phyloP scores from a whole-genome alignment of 2,329 filamentous ascomycete genomes.

The Cladosporium halotolerans region DNA sequence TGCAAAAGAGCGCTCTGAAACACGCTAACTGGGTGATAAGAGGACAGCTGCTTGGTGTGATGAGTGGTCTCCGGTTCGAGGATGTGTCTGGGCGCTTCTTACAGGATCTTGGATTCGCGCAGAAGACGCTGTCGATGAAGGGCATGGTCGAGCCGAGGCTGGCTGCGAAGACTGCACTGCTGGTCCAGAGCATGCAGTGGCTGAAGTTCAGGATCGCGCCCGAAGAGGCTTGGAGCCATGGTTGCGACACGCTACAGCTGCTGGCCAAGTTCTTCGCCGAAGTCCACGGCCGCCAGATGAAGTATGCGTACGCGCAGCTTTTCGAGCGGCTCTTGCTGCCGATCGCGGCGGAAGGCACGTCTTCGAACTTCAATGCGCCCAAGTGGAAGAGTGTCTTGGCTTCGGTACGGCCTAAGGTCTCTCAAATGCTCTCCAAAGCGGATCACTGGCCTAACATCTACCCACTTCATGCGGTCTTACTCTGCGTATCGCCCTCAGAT shows the following conservation, averaged over 20 bases:
- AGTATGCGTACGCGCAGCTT: conserved; percentile 89
- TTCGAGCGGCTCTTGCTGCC: conserved; percentile 81
- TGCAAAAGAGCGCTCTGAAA: conserved; percentile 37
- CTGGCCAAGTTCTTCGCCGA: conserved; percentile 76
- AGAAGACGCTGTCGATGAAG: conserved; percentile 69
- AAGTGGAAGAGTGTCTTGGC: conserved; percentile 85
- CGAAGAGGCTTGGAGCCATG: conserved; percentile 71
- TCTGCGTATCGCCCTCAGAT: conserved; percentile 83
- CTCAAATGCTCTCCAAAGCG: conserved; percentile 82
- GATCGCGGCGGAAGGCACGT: conserved; percentile 70
- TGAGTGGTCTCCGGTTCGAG: conserved; percentile 87
- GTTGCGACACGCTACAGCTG: conserved; percentile 80
- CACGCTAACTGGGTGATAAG: conserved; percentile 96
- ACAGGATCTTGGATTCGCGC: conserved; percentile 68
- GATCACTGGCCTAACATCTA: conserved; percentile 88
- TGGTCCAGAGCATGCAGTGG: conserved; percentile 88
- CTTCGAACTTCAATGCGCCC: conserved; percentile 65
- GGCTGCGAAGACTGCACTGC: conserved; percentile 77
- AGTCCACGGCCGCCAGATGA: conserved; percentile 82
- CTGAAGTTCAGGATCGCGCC: conserved; percentile 69
- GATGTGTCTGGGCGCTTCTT: conserved; percentile 79
- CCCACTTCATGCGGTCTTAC: conserved; percentile 75
- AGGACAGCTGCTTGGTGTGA: conserved; percentile 84
- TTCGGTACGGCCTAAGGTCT: conserved; percentile 68
- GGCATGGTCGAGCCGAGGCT: conserved; percentile 60